Conservation (phyloP, 495 filamentous ascomycete species). For the Usnea hakonensis region DNA sequence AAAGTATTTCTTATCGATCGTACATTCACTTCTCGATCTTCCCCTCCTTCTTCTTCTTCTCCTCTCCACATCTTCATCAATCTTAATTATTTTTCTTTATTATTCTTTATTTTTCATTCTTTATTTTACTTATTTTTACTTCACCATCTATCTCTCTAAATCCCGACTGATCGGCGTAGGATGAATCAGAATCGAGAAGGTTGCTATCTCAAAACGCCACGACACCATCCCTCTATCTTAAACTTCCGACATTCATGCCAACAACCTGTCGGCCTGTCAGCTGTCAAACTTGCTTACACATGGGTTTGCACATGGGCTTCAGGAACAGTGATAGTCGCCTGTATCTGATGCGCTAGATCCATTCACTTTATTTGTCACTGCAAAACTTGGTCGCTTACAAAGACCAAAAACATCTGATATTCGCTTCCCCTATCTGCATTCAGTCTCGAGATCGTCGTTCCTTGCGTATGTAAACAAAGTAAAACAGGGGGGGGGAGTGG, state of each 20-base stretch:
- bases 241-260: neutral
- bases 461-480: neutral
- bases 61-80: too few relatives aligned
- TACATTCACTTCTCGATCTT: neutral
- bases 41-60: too few relatives aligned
- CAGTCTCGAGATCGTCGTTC: neutral
- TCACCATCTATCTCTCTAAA: too few relatives aligned
- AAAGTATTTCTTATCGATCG: neutral
- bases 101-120: too few relatives aligned
- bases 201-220: neutral
- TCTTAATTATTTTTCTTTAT: too few relatives aligned
- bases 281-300: neutral
- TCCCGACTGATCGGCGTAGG: neutral
- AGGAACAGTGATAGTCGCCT: neutral
- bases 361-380: too few relatives aligned
- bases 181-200: neutral
- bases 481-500: neutral
- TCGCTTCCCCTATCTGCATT: neutral
- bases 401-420: neutral
- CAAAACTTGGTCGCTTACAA: too few relatives aligned
- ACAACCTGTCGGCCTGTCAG: neutral
- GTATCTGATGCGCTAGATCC: neutral
- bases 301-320: neutral
- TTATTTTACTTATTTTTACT: too few relatives aligned
- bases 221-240: neutral